Percentiles rank a stretch among this genome's conserved stretches.
These are phyloP conservation scores for Phytophthora palmivora DNA, from an alignment of 352 stramenopile species.

Conservation along the genomic window DNA sequence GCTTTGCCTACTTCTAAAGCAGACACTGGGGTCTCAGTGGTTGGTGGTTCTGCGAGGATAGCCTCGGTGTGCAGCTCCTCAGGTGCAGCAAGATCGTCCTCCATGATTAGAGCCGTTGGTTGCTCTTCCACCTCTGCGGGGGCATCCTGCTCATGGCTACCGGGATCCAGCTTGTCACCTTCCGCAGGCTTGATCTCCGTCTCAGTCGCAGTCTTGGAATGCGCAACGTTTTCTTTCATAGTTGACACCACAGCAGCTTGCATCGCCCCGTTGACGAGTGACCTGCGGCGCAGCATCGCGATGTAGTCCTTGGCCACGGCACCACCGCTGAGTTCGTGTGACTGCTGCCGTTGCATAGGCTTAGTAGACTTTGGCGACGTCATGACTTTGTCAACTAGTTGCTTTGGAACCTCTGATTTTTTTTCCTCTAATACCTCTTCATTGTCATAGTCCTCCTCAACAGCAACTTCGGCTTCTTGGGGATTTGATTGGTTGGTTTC, in stretches of 20 bases:
- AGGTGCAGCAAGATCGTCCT: background rate
- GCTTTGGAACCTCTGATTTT: slow-evolving; percentile 4
- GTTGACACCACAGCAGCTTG: slow-evolving; percentile 41
- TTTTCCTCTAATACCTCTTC: background rate
- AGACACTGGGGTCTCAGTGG: slow-evolving; percentile 1
- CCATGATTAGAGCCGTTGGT: background rate
- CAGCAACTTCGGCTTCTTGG: too few species aligned
- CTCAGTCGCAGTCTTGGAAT: slow-evolving; percentile 14
- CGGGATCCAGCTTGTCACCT: too few species aligned
- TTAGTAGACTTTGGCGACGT: slow-evolving; percentile 6
- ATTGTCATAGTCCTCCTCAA: background rate
- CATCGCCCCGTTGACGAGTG: slow-evolving; percentile 37
- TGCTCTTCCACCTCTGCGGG: slow-evolving; percentile 1
- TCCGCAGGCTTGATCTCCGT: background rate
- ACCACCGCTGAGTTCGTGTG: slow-evolving; percentile 11
- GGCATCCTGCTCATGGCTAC: background rate
- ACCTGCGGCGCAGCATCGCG: slow-evolving; percentile 21
- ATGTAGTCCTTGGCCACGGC: slow-evolving; percentile 29
- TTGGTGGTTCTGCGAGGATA: background rate
- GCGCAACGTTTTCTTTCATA: slow-evolving; percentile 39
- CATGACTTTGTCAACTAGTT: background rate
- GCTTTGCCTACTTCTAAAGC: slow-evolving; percentile 8
- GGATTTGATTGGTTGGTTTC: background rate
- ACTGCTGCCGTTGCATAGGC: slow-evolving; percentile 1
- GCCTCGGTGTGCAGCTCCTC: slow-evolving; percentile 3